Base-by-base conservation (phyloP, 2,329 filamentous ascomycete genomes). In the Talaromyces sp. region DNA sequence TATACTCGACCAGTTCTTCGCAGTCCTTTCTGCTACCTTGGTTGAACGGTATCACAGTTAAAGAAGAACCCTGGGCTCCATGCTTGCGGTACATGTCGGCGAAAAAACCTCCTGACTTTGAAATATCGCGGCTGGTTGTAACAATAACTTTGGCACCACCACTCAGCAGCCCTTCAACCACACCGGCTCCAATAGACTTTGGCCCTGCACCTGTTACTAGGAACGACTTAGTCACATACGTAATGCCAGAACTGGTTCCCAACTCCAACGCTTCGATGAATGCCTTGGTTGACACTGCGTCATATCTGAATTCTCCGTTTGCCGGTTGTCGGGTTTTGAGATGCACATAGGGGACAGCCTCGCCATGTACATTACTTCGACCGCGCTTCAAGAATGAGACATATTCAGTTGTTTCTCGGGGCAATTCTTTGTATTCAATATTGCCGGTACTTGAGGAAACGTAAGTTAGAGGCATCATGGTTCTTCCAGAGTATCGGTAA, bases 201-300 rank as follows among this genome's bases (percentile, higher is more conserved):
- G 93, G 94, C 79, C 95, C 95, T 69, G 95, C 95, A 82, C 95
- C 95, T 67, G 95, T 99, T 93, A 99, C 98, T 70, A 99, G 87
- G 56, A 91, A 93, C 74, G 97, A 92, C 84, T 97, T 97, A 81
- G 90, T 92, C 76, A 92, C 87, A 84, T 96, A 99, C 45, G 89
- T 95, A 9, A 57, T n/a, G 77, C 95, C 95, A 63, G 87, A 85
- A 73, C 88, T 90, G 69, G 95, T 94, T 69, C 93, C 93, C 68
- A 93, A 87, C 81, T 97, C 93, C 37, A 99, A 82, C 68, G 92
- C 92, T 76, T 97, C 92, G 35, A 99, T 87, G 77, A 98, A 98
- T 70, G 93, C 80, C 65, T 91, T 91, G 27, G 95, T 98, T 64
- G 98, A 87, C 83, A 95, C 97, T 86, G 98, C 98, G 87, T 92